A percentile compares a stretch with the other conserved stretches of the same genome.
phyloP scores from a whole-genome alignment of 2,329 filamentous ascomycete genomes.

The Bipolaris gigantea region DNA sequence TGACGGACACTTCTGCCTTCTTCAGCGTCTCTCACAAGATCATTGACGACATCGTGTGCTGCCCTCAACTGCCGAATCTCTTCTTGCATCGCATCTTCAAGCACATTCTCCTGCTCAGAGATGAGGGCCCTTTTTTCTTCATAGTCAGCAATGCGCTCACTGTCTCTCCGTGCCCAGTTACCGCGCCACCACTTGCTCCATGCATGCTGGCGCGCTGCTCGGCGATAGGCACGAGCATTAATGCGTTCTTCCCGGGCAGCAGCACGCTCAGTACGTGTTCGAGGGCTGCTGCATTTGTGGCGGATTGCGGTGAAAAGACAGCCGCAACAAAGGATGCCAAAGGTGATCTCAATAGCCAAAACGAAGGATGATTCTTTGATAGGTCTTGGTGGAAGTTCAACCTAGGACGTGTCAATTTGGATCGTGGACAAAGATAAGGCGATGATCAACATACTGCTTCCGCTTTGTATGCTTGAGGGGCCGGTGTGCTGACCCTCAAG shows the following conservation, averaged over 20 bases:
- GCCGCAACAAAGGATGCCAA: conserved; percentile 49
- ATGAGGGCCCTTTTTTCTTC: conserved; percentile 57
- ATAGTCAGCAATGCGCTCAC: conserved; percentile 46
- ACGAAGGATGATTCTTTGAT: conserved; percentile 37
- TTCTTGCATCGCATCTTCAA: conserved; percentile 49
- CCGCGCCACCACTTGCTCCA: conserved; percentile 55
- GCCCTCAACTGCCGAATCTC: conserved; percentile 55
- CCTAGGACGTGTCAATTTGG: conserved; percentile 1
- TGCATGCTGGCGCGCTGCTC: conserved; percentile 56
- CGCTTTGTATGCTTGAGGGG: conserved; percentile 20
- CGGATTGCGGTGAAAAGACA: conserved; percentile 51
- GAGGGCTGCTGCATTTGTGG: conserved; percentile 53
- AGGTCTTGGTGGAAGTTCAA: conserved; percentile 27
- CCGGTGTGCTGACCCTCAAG: conserved; percentile 12
- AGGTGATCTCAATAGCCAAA: conserved; percentile 49
- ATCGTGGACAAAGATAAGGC: not conserved
- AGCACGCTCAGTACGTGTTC: conserved; percentile 56
- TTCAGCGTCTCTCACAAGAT: conserved; percentile 48
- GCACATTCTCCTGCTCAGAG: conserved; percentile 50
- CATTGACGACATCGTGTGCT: conserved; percentile 57
- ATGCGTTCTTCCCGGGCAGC: conserved; percentile 58
- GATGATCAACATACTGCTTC: conserved; percentile 9
- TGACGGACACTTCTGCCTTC: conserved; percentile 33
- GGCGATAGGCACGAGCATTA: conserved; percentile 55
- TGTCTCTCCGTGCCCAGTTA: conserved; percentile 36